Base-by-base conservation (phyloP, 2,329 filamentous ascomycete genomes). In the Plenodomus lindquistii region DNA sequence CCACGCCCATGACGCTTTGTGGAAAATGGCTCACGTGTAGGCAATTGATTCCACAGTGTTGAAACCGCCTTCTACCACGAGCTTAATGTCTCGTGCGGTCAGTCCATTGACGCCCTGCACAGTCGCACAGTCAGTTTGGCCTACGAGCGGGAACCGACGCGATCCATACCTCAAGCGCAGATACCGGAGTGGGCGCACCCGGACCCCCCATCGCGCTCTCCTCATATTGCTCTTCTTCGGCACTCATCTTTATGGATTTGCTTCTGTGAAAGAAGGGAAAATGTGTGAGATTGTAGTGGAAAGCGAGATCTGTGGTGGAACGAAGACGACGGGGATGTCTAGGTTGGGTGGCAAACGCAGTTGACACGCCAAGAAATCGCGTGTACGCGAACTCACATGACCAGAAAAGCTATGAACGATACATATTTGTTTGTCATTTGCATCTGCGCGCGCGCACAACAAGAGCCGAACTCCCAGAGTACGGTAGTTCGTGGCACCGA, bases 41-140 rank as follows among this genome's bases (percentile, higher is more conserved):
- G 94, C 94, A 52, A 99, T 88, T 2, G 92, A 87, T 74, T 99
- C 94, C 31, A 99, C 91, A 0, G 94, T 99, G 71, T 97, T 91
- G 73, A 86, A 97, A 4, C 94, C 94, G 34, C 89, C 92, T 66
- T 97, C 93, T 16, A 95, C 79, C 18, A 99, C 85, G 34, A 97
- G 79, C 70, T 97, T 94, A 62, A 97, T 95, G 70, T 99, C 94
- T 66, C 95, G 85, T 62, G 92, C 92, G n/a, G 92, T 96, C 59
- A 97, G 77, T 13, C 93, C 93, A 38, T 88, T 85, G 52, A 96
- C 79, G 22, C 93, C 93, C 91, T 96, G 54, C 7, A n/a, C n/a
- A n/a, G n/a, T n/a, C n/a, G 3, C 18, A 27, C 18, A 2, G 41
- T 59, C 35, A 59, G 37, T 40, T n/a, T 22, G 16, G 21, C 15